phyloP scores from a whole-genome alignment of 768 basidiomycete genomes.

The Lactarius psammicola region DNA sequence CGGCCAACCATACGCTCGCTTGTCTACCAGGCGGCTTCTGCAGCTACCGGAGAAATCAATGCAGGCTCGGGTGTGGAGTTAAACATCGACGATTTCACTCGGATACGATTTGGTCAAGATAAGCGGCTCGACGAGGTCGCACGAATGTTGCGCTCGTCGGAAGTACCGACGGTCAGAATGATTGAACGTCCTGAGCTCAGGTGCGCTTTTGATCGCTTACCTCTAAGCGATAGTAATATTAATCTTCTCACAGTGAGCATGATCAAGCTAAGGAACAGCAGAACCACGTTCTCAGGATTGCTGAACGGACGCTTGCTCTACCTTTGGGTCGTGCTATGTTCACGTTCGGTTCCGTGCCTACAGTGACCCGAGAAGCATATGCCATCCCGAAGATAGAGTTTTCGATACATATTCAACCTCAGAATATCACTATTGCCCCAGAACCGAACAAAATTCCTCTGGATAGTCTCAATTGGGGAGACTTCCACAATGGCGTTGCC shows the following conservation, averaged over 20 bases:
- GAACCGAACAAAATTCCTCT: constrained; percentile 69
- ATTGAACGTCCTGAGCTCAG: constrained; percentile 69
- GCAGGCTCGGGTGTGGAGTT: constrained; percentile 70
- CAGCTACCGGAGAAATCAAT: constrained; percentile 55
- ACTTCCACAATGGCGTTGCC: constrained; percentile 96
- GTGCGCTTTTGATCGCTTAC: constrained; percentile 40
- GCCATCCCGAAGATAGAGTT: constrained; percentile 78
- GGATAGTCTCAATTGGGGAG: constrained; percentile 87
- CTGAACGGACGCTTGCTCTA: constrained; percentile 85
- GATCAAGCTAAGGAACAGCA: constrained; percentile 88
- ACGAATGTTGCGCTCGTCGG: constrained; percentile 83
- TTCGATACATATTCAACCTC: constrained; percentile 68
- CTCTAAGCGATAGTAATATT: neutral
- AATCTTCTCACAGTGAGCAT: constrained; percentile 59
- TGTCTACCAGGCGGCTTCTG: constrained; percentile 28
- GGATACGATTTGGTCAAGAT: constrained; percentile 88
- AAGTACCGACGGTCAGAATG: constrained; percentile 58
- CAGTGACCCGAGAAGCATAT: constrained; percentile 75
- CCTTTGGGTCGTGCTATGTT: constrained; percentile 91
- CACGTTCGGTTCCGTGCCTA: constrained; percentile 78
- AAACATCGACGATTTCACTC: constrained; percentile 68
- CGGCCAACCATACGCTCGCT: constrained; percentile 21
- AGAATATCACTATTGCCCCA: constrained; percentile 60
- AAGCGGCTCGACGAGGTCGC: constrained; percentile 88
- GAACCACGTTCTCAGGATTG: constrained; percentile 71